These are phyloP conservation scores for Trichophyton verrucosum DNA, from an alignment of 2,329 filamentous ascomycete genomes.

Conservation along the genomic window DNA sequence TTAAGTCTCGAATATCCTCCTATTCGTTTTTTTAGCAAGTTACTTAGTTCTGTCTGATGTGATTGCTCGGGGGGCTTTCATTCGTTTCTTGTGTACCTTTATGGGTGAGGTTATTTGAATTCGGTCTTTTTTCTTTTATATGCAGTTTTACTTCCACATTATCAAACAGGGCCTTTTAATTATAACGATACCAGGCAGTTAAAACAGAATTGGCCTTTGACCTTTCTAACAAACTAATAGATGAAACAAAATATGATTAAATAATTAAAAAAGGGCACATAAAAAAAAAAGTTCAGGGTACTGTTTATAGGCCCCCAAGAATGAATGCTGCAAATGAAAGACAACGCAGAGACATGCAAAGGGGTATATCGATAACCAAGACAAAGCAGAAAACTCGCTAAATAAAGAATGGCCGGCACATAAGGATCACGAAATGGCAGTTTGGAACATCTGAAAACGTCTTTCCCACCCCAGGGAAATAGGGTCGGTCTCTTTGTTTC, in stretches of 20 bases:
- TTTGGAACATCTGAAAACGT: slow-evolving; percentile 53
- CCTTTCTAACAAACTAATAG: background rate
- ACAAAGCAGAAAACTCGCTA: background rate
- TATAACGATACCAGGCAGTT: background rate
- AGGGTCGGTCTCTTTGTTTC: slow-evolving; percentile 19
- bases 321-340: background rate
- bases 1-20: background rate
- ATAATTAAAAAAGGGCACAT: too few species aligned
- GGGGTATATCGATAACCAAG: background rate
- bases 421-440: slow-evolving; percentile 37
- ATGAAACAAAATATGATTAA: too few species aligned
- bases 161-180: background rate
- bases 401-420: background rate
- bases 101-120: background rate
- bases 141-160: background rate
- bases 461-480: slow-evolving; percentile 43
- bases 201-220: background rate
- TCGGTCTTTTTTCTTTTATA: background rate
- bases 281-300: too few species aligned
- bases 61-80: background rate
- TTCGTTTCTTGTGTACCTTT: background rate
- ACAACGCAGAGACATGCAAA: background rate
- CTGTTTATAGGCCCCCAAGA: too few species aligned
- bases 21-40: background rate
- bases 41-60: background rate